phyloP scores from a whole-genome alignment of 2,329 filamentous ascomycete genomes.

The Raffaelea albimanens region DNA sequence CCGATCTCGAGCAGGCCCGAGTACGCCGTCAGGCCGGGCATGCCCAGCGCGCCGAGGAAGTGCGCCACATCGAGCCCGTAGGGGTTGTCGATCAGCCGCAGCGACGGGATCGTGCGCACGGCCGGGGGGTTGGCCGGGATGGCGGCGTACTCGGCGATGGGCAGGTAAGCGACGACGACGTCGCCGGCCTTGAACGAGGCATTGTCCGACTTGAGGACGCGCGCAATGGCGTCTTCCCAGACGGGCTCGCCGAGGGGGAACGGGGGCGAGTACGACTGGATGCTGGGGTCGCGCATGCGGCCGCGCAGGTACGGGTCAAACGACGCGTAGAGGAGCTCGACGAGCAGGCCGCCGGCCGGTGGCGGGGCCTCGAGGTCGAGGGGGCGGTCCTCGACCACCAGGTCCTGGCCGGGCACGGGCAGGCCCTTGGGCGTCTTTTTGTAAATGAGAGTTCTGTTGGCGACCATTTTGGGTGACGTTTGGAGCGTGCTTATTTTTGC shows the following conservation, averaged over 20 bases:
- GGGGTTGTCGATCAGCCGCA: conserved; percentile 58
- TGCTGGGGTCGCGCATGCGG: conserved; percentile 56
- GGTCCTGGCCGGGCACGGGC: conserved; percentile 62
- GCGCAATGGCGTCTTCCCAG: conserved; percentile 52
- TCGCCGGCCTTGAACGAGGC: conserved; percentile 58
- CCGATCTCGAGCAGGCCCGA: conserved; percentile 59
- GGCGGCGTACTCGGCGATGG: conserved; percentile 60
- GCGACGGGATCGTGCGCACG: conserved; percentile 24
- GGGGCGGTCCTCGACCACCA: conserved; percentile 55
- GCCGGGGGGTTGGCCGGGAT: conserved; percentile 28
- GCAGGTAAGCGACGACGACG: conserved; percentile 46
- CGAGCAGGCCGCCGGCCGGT: conserved; percentile 55
- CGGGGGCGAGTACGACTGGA: conserved; percentile 59
- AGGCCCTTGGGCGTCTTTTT: conserved; percentile 56
- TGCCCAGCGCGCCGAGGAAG: conserved; percentile 61
- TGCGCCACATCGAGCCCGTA: conserved; percentile 52
- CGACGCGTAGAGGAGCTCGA: conserved; percentile 64
- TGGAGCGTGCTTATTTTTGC: too few relatives aligned
- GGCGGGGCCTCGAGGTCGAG: conserved; percentile 54
- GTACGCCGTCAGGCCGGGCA: conserved; percentile 39
- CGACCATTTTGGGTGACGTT: conserved; percentile 2
- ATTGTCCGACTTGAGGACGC: conserved; percentile 59
- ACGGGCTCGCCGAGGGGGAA: conserved; percentile 56
- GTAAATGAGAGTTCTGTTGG: conserved; percentile 69
- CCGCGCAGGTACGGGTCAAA: conserved; percentile 82